phyloP scores from a whole-genome alignment of 1,284 basidiomycete genomes.

The Stereum hirsutum region DNA sequence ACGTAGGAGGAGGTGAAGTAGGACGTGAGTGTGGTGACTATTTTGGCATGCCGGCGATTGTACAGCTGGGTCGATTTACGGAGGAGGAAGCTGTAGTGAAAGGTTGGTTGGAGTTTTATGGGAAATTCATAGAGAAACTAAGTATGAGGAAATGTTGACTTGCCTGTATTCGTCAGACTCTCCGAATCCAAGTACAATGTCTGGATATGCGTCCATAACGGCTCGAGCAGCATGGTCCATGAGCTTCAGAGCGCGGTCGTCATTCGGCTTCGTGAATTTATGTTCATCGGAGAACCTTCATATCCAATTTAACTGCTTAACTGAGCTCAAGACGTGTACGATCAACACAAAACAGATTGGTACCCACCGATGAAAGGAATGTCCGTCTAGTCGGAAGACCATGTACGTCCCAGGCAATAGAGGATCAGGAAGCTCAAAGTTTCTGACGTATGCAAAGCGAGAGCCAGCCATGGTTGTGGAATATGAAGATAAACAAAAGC shows the following conservation, averaged over 20 bases:
- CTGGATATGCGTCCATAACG: conserved; percentile 77
- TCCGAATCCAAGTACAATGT: conserved; percentile 85
- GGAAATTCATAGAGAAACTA: background rate
- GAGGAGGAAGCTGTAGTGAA: conserved; percentile 68
- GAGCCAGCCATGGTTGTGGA: conserved; percentile 94
- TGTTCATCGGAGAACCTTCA: conserved; percentile 81
- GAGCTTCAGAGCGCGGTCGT: conserved; percentile 74
- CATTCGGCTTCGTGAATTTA: conserved; percentile 86
- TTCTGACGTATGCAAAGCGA: conserved; percentile 85
- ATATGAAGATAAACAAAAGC: no score
- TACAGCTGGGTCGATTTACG: conserved; percentile 71
- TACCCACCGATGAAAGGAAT: conserved; percentile 85
- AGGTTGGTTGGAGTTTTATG: background rate
- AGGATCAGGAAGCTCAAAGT: conserved; percentile 84
- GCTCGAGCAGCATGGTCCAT: conserved; percentile 89
- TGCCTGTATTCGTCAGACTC: conserved; percentile 97
- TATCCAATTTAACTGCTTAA: background rate
- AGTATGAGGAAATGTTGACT: conserved; percentile 16
- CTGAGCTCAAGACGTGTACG: background rate
- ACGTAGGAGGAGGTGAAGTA: conserved; percentile 92
- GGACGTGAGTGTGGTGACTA: conserved; percentile 83
- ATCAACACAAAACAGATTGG: background rate
- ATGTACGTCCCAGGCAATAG: conserved; percentile 82
- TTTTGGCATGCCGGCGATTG: conserved; percentile 83
- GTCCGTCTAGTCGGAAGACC: conserved; percentile 86